Conservation (phyloP, 2,329 filamentous ascomycete genomes). For the Fusarium pseudonygamai region DNA sequence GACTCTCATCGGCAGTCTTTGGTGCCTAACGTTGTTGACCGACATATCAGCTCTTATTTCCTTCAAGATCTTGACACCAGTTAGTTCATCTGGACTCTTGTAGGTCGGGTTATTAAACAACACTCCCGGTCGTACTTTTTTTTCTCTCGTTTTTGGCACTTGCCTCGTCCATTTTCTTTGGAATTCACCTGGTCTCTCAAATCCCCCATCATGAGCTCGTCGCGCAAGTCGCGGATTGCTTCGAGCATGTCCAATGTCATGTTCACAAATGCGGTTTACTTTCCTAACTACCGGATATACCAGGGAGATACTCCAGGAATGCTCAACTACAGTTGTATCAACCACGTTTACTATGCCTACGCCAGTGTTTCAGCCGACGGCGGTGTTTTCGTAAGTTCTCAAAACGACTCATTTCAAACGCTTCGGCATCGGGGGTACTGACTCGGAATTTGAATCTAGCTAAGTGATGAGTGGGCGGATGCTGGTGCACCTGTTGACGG, state of each 20-base stretch:
- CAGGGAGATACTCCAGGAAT: conserved; percentile 76
- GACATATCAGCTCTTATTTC: conserved; percentile 27
- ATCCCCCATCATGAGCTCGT: conserved; percentile 53
- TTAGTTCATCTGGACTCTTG: conserved; percentile 31
- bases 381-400: conserved; percentile 77
- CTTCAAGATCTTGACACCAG: background rate
- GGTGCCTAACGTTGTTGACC: conserved; percentile 41
- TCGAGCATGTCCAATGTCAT: conserved; percentile 59
- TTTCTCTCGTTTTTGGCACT: conserved; percentile 1
- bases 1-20: conserved; percentile 37
- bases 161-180: background rate
- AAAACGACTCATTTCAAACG: conserved; percentile 1
- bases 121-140: conserved; percentile 26
- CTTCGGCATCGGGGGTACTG: conserved; percentile 32
- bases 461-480: conserved; percentile 84
- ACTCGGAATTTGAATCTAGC: conserved; percentile 56
- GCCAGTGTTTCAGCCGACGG: conserved; percentile 78
- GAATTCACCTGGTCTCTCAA: background rate
- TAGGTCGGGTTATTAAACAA: conserved; percentile 20
- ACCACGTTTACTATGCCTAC: conserved; percentile 85
- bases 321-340: conserved; percentile 79
- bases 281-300: conserved; percentile 82
- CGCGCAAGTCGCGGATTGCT: conserved; percentile 57
- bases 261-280: conserved; percentile 82
- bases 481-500: conserved; percentile 77